Conservation (phyloP, 2,329 filamentous ascomycete species). For the Fusarium annulatum region DNA sequence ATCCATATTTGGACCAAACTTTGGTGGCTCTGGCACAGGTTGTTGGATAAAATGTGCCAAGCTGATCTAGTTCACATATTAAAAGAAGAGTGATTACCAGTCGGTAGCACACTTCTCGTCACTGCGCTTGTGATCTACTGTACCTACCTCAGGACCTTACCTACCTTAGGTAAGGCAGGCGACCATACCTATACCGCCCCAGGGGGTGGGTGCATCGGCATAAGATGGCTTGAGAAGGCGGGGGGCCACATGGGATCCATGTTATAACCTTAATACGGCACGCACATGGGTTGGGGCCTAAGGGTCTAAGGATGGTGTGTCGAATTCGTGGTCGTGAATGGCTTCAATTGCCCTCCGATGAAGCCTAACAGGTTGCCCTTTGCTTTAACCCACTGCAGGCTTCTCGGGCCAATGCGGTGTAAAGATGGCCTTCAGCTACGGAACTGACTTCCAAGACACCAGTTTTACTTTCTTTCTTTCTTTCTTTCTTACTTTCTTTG, state of each 20-base stretch:
- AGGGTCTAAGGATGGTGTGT: not conserved
- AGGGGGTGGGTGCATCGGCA: not conserved
- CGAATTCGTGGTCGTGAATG: not conserved
- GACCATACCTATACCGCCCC: not conserved
- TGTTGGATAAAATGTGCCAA: not conserved
- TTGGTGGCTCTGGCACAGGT: not conserved
- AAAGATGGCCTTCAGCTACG: not conserved
- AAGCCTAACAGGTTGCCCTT: not conserved
- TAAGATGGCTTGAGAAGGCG: not conserved
- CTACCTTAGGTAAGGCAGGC: not conserved
- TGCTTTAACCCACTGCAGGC: not conserved
- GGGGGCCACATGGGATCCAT: not conserved
- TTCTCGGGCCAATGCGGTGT: not conserved
- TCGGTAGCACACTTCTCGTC: not conserved
- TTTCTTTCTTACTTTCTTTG: not conserved
- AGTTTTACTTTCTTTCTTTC: not conserved
- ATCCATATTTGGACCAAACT: not conserved
- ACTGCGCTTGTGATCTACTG: not conserved
- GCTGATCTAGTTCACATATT: not conserved
- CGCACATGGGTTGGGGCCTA: not conserved
- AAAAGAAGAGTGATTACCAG: no score
- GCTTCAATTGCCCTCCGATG: not conserved
- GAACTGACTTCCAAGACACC: not conserved
- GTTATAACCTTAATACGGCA: slow-evolving; percentile 1
- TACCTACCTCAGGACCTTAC: not conserved